These are phyloP conservation scores for Debaryomyces coudertii DNA, from an alignment of 1,139 yeast genomes.

Conservation along the genomic window DNA sequence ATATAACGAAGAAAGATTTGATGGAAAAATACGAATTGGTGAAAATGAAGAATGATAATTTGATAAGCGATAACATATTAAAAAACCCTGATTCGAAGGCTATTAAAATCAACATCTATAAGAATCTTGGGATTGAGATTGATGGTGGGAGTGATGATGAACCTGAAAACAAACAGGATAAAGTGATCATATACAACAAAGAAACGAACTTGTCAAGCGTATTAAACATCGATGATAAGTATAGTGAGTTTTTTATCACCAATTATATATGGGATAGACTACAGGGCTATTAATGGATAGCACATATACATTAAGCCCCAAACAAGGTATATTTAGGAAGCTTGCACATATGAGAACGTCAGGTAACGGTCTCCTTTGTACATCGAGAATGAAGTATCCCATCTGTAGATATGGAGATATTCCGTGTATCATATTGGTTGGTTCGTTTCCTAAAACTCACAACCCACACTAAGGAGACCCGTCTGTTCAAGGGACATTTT, in stretches of 20 bases:
- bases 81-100: conserved; percentile 37
- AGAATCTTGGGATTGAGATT: conserved; percentile 47
- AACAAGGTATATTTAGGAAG: background rate
- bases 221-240: conserved; percentile 59
- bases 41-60: conserved; percentile 24
- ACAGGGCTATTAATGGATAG: conserved; percentile 3
- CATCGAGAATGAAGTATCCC: background rate
- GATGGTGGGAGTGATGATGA: conserved; percentile 24
- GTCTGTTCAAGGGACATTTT: background rate
- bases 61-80: conserved; percentile 27
- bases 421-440: background rate
- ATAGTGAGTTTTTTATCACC: conserved; percentile 64
- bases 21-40: conserved; percentile 33
- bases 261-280: conserved; percentile 71
- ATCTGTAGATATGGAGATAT: background rate
- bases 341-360: background rate
- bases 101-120: conserved; percentile 47
- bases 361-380: background rate
- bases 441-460: background rate
- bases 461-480: background rate
- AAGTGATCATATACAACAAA: conserved; percentile 55
- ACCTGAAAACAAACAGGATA: conserved; percentile 16
- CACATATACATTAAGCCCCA: background rate
- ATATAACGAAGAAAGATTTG: conserved; percentile 46
- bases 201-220: conserved; percentile 51